Evolutionary conservation across 495 filamentous ascomycete species (phyloP).

Genomic region (Tuber borchii): DNA sequence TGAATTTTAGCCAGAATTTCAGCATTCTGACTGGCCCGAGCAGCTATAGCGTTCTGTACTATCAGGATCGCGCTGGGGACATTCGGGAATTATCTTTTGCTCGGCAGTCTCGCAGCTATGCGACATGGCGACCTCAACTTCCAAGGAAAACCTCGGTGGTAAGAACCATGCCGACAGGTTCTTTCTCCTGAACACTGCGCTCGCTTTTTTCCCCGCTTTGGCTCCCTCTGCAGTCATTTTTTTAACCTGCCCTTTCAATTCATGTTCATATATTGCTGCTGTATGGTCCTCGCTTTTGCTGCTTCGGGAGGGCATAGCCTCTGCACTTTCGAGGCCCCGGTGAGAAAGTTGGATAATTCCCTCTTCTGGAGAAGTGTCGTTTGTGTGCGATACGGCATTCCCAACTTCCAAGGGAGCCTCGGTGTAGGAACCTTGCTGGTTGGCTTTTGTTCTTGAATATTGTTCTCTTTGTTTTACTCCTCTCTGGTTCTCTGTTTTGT

Average conservation of each 20-base stretch:
- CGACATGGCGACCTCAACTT: not conserved
- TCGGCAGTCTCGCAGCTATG: not conserved
- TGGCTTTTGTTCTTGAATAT: fast-evolving
- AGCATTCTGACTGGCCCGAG: no score
- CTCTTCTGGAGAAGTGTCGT: no score
- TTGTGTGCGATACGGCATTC: not conserved
- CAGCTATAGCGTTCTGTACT: not conserved
- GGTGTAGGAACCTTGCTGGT: not conserved
- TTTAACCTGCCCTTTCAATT: not conserved
- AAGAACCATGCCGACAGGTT: not conserved
- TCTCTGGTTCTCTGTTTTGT: not conserved
- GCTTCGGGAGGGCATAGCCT: not conserved
- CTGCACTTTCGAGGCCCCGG: no score
- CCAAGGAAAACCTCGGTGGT: not conserved
- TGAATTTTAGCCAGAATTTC: no score
- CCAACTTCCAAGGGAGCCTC: not conserved
- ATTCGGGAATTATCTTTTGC: not conserved
- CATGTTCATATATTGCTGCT: not conserved
- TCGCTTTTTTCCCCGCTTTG: not conserved
- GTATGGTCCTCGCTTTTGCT: not conserved
- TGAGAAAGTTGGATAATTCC: no score
- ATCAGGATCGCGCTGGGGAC: not conserved
- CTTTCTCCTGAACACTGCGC: not conserved
- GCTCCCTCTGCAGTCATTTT: not conserved
- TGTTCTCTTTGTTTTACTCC: not conserved